A percentile compares a stretch with the other conserved stretches of the same genome.
phyloP scores from a whole-genome alignment of 2,329 filamentous ascomycete species.

The Pseudogymnoascus sp. region DNA sequence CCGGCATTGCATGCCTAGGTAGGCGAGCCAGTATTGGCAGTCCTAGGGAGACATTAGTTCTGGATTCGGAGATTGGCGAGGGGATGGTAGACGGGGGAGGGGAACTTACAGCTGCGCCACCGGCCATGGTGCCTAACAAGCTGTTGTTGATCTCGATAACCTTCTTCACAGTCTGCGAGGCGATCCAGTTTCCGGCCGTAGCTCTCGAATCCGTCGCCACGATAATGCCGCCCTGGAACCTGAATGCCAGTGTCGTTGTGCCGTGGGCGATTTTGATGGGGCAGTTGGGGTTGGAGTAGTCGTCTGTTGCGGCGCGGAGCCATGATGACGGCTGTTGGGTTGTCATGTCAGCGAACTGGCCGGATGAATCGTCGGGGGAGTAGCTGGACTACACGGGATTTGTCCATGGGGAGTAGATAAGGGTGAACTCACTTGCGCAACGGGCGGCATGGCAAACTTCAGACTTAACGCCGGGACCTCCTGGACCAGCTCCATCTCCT shows the following conservation, averaged over 20 bases:
- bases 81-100: not conserved
- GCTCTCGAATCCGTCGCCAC: conserved; percentile 96
- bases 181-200: conserved; percentile 98
- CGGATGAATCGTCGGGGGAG: not conserved
- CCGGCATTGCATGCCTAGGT: conserved; percentile 97
- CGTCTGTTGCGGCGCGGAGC: conserved; percentile 94
- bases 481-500: conserved; percentile 59
- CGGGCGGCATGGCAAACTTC: conserved; percentile 90
- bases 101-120: conserved; percentile 72
- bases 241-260: conserved; percentile 94
- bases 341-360: conserved; percentile 13
- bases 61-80: not conserved
- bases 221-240: conserved; percentile 97
- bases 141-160: conserved; percentile 97
- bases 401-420: conserved; percentile 9
- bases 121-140: conserved; percentile 94
- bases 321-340: conserved; percentile 69
- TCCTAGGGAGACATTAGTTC: conserved; percentile 45
- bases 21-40: conserved; percentile 99
- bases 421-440: conserved; percentile 64
- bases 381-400: not conserved
- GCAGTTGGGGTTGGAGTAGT: conserved; percentile 91
- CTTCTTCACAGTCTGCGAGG: conserved; percentile 99
- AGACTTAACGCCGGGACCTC: conserved; percentile 70
- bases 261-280: conserved; percentile 99